Percentiles rank a stretch among this genome's conserved stretches.
phyloP scores from a whole-genome alignment of 495 filamentous ascomycete species.

The Aspergillus cavernicola region DNA sequence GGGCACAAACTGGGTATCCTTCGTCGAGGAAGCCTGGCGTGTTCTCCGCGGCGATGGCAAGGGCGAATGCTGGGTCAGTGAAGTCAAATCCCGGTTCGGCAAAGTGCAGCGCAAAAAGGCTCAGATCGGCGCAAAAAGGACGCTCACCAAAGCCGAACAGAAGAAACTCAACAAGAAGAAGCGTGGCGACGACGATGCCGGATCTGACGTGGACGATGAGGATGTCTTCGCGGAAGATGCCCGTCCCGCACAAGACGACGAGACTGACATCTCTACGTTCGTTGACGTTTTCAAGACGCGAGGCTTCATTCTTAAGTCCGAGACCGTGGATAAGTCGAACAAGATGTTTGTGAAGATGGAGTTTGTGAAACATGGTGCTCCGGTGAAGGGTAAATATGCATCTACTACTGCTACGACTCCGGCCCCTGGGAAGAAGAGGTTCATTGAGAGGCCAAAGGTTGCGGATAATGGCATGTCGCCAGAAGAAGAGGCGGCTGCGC shows the following conservation, averaged over 20 bases:
- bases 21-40: slow-evolving; percentile 91
- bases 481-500: slow-evolving; percentile 60
- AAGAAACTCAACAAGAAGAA: slow-evolving; percentile 45
- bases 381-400: slow-evolving; percentile 66
- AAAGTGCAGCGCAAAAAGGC: slow-evolving; percentile 55
- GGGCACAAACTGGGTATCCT: slow-evolving; percentile 97
- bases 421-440: slow-evolving; percentile 52
- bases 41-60: slow-evolving; percentile 73
- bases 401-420: slow-evolving; percentile 34
- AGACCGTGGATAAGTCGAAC: slow-evolving; percentile 74
- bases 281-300: slow-evolving; percentile 72
- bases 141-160: slow-evolving; percentile 54
- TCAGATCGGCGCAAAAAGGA: slow-evolving; percentile 58
- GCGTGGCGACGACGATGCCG: slow-evolving; percentile 32
- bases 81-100: slow-evolving; percentile 90
- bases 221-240: slow-evolving; percentile 49
- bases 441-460: slow-evolving; percentile 52
- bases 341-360: slow-evolving; percentile 98
- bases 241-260: slow-evolving; percentile 38
- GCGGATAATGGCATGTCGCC: slow-evolving; percentile 48
- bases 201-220: slow-evolving; percentile 42
- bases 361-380: slow-evolving; percentile 73
- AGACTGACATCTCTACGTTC: slow-evolving; percentile 86
- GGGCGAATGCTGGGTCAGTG: slow-evolving; percentile 93
- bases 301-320: slow-evolving; percentile 68